These are phyloP conservation scores for Leptographium flavum DNA, from an alignment of 2,329 filamentous ascomycete species.

Conservation along the genomic window DNA sequence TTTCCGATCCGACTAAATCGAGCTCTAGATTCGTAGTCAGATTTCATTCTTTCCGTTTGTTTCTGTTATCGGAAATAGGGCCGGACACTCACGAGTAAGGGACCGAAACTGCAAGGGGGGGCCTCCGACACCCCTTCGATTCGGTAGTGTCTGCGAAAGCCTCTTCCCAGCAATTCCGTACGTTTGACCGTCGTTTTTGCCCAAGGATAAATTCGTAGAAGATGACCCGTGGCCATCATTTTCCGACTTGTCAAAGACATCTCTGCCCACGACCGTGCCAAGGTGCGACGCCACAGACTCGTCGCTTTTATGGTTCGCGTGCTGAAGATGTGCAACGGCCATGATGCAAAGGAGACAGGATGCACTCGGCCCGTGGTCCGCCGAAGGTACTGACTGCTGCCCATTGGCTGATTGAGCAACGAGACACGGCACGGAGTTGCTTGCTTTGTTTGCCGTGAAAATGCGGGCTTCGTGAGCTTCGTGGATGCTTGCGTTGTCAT, in stretches of 20 bases:
- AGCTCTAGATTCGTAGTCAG: background rate
- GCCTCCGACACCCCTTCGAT: background rate
- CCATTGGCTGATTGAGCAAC: background rate
- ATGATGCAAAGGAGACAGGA: background rate
- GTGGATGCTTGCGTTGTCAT: constrained; percentile 14
- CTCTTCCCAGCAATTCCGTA: too few relatives aligned
- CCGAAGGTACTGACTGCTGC: background rate
- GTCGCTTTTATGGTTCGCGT: background rate
- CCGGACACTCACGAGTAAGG: background rate
- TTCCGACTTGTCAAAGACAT: background rate
- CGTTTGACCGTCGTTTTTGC: too few relatives aligned
- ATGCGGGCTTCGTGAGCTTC: constrained; percentile 12
- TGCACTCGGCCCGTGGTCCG: background rate
- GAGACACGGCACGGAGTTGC: background rate
- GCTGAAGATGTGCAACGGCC: background rate
- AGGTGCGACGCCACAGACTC: background rate
- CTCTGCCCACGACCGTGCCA: background rate
- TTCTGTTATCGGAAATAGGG: too few relatives aligned
- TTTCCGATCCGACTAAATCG: background rate
- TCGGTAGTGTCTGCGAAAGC: background rate
- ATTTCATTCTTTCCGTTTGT: background rate
- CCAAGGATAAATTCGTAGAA: background rate
- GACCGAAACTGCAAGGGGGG: background rate
- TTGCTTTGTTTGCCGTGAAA: background rate
- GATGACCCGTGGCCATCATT: background rate